phyloP scores from a whole-genome alignment of 371 early-diverging fungal species.

The Mucor plumbeus region DNA sequence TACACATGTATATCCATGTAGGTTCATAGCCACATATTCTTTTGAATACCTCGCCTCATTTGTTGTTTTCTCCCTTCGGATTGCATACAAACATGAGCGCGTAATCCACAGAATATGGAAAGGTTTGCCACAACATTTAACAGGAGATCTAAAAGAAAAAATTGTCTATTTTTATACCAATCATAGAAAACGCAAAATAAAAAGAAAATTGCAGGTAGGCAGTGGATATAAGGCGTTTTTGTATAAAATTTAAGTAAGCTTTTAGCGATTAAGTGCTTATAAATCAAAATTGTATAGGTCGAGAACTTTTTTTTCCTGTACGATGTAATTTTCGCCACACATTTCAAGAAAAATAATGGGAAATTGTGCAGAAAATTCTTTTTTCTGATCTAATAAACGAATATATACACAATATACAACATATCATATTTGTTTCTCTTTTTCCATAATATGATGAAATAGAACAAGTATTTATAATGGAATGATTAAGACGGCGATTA shows the following conservation, averaged over 20 bases:
- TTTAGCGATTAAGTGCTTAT: not conserved
- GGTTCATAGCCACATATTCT: not conserved
- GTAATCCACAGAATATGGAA: not conserved
- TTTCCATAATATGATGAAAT: not conserved
- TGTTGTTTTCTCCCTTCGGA: not conserved
- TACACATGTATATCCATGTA: not conserved
- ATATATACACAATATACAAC: not conserved
- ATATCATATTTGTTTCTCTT: not conserved
- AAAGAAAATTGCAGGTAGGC: no score
- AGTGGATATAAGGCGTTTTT: not conserved
- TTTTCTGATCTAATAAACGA: not conserved
- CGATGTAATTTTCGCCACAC: not conserved
- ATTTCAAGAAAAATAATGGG: not conserved
- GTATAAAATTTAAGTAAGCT: not conserved
- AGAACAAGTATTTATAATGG: not conserved
- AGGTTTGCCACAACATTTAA: constrained; percentile 3
- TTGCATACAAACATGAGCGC: not conserved
- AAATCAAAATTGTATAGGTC: not conserved
- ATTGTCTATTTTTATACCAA: not conserved
- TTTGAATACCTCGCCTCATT: not conserved
- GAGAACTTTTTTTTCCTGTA: not conserved
- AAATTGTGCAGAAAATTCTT: constrained; percentile 2
- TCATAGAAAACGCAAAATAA: not conserved
- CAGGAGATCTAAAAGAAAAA: not conserved
- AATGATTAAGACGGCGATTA: not conserved